Base-by-base conservation (phyloP, 83 land plant genomes). In the Thuja plicata region DNA sequence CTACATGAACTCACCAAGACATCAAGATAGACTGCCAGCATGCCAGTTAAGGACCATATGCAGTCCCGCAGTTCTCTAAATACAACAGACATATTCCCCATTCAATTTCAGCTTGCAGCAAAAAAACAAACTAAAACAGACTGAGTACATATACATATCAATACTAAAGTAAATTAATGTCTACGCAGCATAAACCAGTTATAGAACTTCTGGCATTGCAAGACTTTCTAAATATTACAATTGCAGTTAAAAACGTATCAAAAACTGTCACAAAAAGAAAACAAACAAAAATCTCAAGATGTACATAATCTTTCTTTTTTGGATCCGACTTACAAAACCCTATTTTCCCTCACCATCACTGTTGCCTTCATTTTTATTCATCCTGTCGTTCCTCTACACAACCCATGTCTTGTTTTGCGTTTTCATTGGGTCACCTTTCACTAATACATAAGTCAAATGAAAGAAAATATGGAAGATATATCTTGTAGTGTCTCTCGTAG, bases 11-110 rank as follows among this genome's bases (percentile, higher is more conserved):
- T 74, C 86, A 95, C 97, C 97, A 95, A 55, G 87, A 94, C 89
- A 92, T 95, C 92, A 6, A 94, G 91, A 88, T 94, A 95, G 50
- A 91, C 93, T 70, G 74, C 88, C 73, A 92, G 85, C 95, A 95
- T 94, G 88, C 97, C 97, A 85, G 92, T 90, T 89, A 95, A 45
- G 12, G 92, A 92, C 57, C 92, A 54, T 21, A 90, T 86, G 87
- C 93, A 92, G 0, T 66, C 82, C 54, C 97, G 87, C 40, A 95
- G 66, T 34, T 94, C 94, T 91, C 95, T 95, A 84, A 57, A 57
- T 30, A 27, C 76, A 88, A 84, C 8, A 84, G 17, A 34, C 62
- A 46, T 83, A 84, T 83, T 50, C n/a, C 35, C 52, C 62, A 84
- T 15, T 84, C 37, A 52, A 35, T 32, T n/a, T 46, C 37, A 84